Percentiles rank a stretch among this genome's conserved stretches.
Conservation (phyloP, 805 yeast species). For the Candida endomychidarum region DNA sequence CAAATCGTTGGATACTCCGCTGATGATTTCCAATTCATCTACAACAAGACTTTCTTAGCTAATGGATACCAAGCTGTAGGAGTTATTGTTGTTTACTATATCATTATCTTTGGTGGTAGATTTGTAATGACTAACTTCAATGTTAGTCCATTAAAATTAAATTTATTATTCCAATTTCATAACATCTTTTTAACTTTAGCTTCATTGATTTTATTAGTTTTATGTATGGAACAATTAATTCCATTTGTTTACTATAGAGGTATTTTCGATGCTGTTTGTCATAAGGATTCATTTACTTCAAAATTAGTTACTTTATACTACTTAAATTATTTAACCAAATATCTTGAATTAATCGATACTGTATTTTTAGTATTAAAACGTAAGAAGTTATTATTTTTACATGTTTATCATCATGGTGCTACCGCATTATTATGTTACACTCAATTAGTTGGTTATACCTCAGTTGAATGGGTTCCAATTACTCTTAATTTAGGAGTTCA, state of each 20-base stretch:
- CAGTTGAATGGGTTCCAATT: slow-evolving; percentile 95
- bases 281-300: slow-evolving; percentile 75
- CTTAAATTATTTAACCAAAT: slow-evolving; percentile 88
- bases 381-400: slow-evolving; percentile 89
- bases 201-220: slow-evolving; percentile 63
- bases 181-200: slow-evolving; percentile 71
- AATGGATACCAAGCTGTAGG: slow-evolving; percentile 55
- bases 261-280: slow-evolving; percentile 79
- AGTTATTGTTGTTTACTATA: slow-evolving; percentile 42
- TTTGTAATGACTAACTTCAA: slow-evolving; percentile 50
- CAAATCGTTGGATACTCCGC: slow-evolving; percentile 55
- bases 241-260: slow-evolving; percentile 80
- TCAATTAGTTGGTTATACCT: slow-evolving; percentile 84
- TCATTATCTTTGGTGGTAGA: slow-evolving; percentile 68
- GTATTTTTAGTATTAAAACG: slow-evolving; percentile 86
- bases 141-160: slow-evolving; percentile 69
- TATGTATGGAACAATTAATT: slow-evolving; percentile 79
- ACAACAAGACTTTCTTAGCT: slow-evolving; percentile 66
- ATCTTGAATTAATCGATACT: slow-evolving; percentile 85
- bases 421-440: slow-evolving; percentile 93
- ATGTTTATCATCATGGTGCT: slow-evolving; percentile 97
- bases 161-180: slow-evolving; percentile 78
- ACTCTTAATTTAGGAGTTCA: slow-evolving; percentile 87
- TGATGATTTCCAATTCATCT: slow-evolving; percentile 63
- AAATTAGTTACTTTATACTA: slow-evolving; percentile 82